Evolutionary conservation across 306 rosid species (phyloP), one percentile per base, ranked within the genome.

Genomic region (Pueraria montana): DNA sequence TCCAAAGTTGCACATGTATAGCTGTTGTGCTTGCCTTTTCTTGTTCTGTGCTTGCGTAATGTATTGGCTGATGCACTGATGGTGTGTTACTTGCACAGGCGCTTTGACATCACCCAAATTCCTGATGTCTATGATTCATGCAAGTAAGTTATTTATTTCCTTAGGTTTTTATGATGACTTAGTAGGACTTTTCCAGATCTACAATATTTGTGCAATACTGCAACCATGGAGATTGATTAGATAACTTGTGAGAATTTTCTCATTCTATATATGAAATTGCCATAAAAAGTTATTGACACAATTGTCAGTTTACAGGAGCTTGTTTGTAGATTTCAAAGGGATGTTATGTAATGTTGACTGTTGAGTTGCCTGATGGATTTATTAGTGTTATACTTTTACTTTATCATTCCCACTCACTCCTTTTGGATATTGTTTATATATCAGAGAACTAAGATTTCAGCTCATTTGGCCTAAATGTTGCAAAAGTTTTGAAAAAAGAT

Each of bases 71-170:
- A 64, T 48, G 30, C 63, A 43, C 68, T 85, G 65, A 66, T 52
- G 63, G 43, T 80, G 76, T 76, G 68, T 90, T 84, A 18, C 77
- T 84, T 92, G 86, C 91, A 89, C 93, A 95, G 98, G 78, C 94
- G 99, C 77, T 95, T 87, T 80, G 99, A 93, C 86, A 83, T 95
- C 82, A 89, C 99, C 43, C 99, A 93, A 86, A 95, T 95, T 87
- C 99, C 99, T 6, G 98, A 93, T 84, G 96, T 93, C 53, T 93
- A 95, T 82, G 99, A 95, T 80, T 95, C 99, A 9, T 93, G 99
- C 99, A 95, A 95, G 99, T 95, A 90, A 93, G 99, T 88, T 45
- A 59, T 78, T 56, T 73, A 38, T 85, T 71, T 58, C 18, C 38
- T 56, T 17, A 30, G 40, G 79, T 45, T 45, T 87, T 67, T 26